Evolutionary conservation across 2,329 filamentous ascomycete species (phyloP).

Genomic region (Cladorrhinum sp.): DNA sequence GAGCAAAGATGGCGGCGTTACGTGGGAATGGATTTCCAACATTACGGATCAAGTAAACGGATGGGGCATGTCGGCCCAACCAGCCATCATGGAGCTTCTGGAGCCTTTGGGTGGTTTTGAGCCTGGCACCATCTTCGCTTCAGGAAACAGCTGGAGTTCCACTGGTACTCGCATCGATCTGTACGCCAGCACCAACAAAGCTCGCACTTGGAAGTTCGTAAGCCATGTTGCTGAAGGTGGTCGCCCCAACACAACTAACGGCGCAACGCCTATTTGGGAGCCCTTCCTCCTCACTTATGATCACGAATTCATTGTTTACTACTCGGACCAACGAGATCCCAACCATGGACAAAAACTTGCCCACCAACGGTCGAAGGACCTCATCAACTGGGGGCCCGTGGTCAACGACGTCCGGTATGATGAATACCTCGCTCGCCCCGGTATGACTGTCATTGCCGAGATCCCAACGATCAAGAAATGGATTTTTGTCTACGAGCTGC

Average conservation of each 20-base stretch:
- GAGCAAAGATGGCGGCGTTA: slow-evolving; percentile 50
- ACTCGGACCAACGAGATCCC: slow-evolving; percentile 67
- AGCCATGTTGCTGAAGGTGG: slow-evolving; percentile 62
- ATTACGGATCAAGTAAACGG: slow-evolving; percentile 62
- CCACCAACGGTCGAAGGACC: slow-evolving; percentile 59
- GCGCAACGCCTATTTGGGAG: slow-evolving; percentile 68
- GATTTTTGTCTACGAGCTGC: slow-evolving; percentile 35
- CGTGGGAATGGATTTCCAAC: slow-evolving; percentile 60
- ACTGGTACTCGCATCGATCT: slow-evolving; percentile 64
- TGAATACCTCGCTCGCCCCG: slow-evolving; percentile 62
- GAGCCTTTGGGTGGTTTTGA: slow-evolving; percentile 54
- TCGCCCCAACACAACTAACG: slow-evolving; percentile 59
- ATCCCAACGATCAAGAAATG: slow-evolving; percentile 25
- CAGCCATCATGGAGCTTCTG: slow-evolving; percentile 62
- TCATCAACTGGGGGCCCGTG: slow-evolving; percentile 56
- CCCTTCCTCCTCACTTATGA: slow-evolving; percentile 62
- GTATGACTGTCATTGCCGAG: slow-evolving; percentile 55
- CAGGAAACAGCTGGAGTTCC: slow-evolving; percentile 60
- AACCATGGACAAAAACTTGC: slow-evolving; percentile 65
- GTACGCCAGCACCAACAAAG: slow-evolving; percentile 61
- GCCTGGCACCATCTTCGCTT: slow-evolving; percentile 59
- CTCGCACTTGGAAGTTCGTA: slow-evolving; percentile 63
- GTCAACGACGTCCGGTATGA: slow-evolving; percentile 62
- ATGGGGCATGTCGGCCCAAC: slow-evolving; percentile 67
- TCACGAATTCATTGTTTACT: slow-evolving; percentile 61